Conservation (phyloP, 257 asterid species). For the Ophiorrhiza pumila region DNA sequence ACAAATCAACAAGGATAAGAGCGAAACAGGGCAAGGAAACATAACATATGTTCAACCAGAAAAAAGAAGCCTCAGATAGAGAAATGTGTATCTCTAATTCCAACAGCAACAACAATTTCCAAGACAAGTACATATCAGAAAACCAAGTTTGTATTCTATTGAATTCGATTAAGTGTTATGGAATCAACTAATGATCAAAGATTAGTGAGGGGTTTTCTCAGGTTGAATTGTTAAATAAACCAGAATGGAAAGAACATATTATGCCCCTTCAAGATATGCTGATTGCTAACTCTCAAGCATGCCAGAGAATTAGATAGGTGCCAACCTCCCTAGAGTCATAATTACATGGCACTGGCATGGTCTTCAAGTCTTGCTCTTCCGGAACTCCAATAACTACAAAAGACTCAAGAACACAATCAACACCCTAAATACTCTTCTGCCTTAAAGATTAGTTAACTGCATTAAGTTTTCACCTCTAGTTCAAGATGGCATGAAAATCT, state of each 20-base stretch:
- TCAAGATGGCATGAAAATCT: neutral
- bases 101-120: neutral
- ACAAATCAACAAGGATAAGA: no score
- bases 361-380: neutral
- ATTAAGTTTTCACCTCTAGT: neutral
- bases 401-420: neutral
- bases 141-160: neutral
- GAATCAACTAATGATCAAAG: neutral
- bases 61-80: neutral
- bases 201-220: neutral
- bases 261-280: neutral
- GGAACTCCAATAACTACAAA: neutral
- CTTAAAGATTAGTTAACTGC: neutral
- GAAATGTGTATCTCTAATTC: neutral
- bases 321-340: neutral
- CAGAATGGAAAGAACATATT: neutral
- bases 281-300: neutral
- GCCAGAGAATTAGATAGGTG: neutral
- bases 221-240: neutral
- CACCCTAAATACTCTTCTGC: no score
- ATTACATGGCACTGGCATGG: neutral
- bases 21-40: neutral
- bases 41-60: neutral
- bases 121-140: neutral
- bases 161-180: neutral